phyloP scores from a whole-genome alignment of 768 basidiomycete genomes.

The Chalciporus piperatus region DNA sequence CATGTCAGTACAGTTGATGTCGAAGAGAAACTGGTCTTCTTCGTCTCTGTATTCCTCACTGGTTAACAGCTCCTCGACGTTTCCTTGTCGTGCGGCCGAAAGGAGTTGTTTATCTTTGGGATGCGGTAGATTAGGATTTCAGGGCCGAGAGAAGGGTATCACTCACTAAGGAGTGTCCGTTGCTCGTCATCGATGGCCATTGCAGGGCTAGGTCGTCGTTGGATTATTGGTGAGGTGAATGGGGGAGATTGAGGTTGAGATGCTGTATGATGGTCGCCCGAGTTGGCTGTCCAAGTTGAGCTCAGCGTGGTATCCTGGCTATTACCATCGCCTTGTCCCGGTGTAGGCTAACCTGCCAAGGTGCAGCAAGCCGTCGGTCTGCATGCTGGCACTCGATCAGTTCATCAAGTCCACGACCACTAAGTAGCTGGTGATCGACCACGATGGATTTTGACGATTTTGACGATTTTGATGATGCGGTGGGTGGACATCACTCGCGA shows the following conservation, averaged over 20 bases:
- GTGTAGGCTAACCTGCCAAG: no score
- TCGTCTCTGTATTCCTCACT: constrained; percentile 22
- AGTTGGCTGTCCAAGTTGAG: no score
- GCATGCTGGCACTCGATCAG: no score
- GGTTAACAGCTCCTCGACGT: constrained; percentile 26
- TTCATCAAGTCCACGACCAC: no score
- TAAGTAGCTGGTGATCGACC: no score
- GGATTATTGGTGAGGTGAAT: neutral
- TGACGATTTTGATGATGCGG: neutral
- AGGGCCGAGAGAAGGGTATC: no score
- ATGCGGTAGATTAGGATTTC: neutral
- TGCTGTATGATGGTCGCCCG: no score
- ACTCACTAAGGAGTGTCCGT: constrained; percentile 21
- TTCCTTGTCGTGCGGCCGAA: constrained; percentile 22
- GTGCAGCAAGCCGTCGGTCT: no score
- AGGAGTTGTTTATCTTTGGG: constrained; percentile 26
- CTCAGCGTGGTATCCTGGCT: no score
- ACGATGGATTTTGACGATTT: neutral
- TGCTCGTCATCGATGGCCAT: constrained; percentile 17
- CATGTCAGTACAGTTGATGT: constrained; percentile 32
- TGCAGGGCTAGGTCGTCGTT: neutral
- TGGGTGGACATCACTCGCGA: constrained; percentile 2
- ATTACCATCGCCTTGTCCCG: no score
- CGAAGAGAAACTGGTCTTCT: constrained; percentile 22
- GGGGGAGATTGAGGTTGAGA: neutral